These are phyloP conservation scores for Wickerhamiella dianesei DNA, from an alignment of 805 yeast species.

Conservation along the genomic window DNA sequence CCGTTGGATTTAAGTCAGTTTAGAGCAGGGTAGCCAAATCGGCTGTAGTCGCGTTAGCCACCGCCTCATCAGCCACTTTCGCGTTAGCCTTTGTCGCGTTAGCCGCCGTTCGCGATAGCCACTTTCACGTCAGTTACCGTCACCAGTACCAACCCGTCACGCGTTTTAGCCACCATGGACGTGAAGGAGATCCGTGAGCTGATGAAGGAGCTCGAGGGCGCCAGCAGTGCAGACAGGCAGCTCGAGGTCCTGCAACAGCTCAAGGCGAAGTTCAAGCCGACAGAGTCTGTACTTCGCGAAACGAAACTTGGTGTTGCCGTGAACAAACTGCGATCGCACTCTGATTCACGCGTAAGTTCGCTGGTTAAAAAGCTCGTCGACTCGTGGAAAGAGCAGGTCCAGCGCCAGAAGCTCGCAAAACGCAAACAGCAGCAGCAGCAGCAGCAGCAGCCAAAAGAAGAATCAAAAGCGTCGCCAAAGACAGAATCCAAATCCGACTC, in stretches of 20 bases:
- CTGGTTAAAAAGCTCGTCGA: conserved; percentile 73
- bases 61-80: too few relatives aligned
- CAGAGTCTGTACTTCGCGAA: conserved; percentile 74
- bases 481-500: conserved; percentile 1
- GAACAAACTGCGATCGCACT: conserved; percentile 67
- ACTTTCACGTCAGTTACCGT: too few relatives aligned
- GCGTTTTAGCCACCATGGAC: conserved; percentile 15
- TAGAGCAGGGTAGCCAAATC: too few relatives aligned
- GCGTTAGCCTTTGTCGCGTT: too few relatives aligned
- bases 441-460: conserved; percentile 1
- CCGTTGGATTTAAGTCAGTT: too few relatives aligned
- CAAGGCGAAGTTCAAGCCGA: conserved; percentile 62
- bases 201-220: conserved; percentile 58
- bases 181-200: conserved; percentile 12
- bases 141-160: background rate
- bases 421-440: conserved; percentile 5
- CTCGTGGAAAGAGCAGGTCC: conserved; percentile 82
- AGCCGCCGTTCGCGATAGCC: too few relatives aligned
- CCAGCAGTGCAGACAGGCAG: conserved; percentile 49
- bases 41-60: too few relatives aligned
- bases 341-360: conserved; percentile 43
- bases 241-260: conserved; percentile 52
- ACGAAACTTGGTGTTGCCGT: conserved; percentile 97
- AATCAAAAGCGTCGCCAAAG: conserved; percentile 2
- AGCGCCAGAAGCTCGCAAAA: conserved; percentile 21